Evolutionary conservation across 1,284 basidiomycete genomes (phyloP).

Genomic region (Pulveroboletus sp.): DNA sequence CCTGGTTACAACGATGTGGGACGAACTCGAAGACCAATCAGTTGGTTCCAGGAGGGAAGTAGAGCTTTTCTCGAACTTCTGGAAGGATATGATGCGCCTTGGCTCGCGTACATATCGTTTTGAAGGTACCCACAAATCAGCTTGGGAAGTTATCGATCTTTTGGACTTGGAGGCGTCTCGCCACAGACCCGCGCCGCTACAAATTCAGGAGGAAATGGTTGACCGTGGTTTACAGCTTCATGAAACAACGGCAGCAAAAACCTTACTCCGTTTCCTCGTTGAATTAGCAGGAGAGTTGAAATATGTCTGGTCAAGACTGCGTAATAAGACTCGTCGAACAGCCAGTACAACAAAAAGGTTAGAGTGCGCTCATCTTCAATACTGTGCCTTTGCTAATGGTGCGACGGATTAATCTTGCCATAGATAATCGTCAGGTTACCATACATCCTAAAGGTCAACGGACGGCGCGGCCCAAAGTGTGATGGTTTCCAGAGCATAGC

Average conservation of each 20-base stretch:
- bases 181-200: background rate
- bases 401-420: conserved; percentile 1
- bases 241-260: conserved; percentile 23
- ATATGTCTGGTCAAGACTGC: conserved; percentile 11
- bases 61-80: conserved; percentile 13
- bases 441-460: conserved; percentile 18
- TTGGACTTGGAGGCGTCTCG: conserved; percentile 5
- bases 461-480: background rate
- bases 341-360: background rate
- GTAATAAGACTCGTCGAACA: background rate
- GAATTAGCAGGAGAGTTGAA: conserved; percentile 5
- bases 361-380: conserved; percentile 7
- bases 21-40: conserved; percentile 24
- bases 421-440: conserved; percentile 11
- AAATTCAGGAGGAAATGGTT: conserved; percentile 29
- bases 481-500: background rate
- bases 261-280: conserved; percentile 4
- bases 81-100: conserved; percentile 16
- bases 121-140: conserved; percentile 11
- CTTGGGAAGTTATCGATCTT: conserved; percentile 17
- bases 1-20: conserved; percentile 36
- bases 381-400: background rate
- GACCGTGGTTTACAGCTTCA: conserved; percentile 11
- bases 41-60: conserved; percentile 20
- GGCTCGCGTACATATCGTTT: conserved; percentile 21